Evolutionary conservation across 768 basidiomycete genomes (phyloP).

Genomic region (Pisolithus sp.): DNA sequence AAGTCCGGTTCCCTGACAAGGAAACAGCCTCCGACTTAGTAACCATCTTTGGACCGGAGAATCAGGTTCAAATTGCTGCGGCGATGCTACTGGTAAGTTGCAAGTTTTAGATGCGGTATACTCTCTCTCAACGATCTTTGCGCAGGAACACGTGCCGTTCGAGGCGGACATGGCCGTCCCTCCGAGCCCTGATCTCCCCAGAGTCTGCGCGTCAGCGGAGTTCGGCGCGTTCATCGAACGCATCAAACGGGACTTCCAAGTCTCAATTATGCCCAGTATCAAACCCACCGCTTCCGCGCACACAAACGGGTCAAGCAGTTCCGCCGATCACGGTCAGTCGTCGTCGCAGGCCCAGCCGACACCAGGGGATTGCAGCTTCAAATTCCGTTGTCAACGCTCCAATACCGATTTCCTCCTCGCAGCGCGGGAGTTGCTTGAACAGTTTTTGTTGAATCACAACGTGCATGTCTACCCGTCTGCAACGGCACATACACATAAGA

Average conservation of each 20-base stretch:
- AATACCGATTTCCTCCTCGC: slow-evolving; percentile 91
- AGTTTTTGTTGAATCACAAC: slow-evolving; percentile 80
- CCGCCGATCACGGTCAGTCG: slow-evolving; percentile 36
- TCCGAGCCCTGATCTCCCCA: slow-evolving; percentile 70
- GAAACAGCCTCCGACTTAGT: slow-evolving; percentile 92
- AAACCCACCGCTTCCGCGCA: slow-evolving; percentile 36
- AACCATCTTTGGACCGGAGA: slow-evolving; percentile 94
- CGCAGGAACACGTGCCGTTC: slow-evolving; percentile 90
- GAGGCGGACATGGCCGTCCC: slow-evolving; percentile 94
- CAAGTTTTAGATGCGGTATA: neutral
- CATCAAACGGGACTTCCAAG: slow-evolving; percentile 90
- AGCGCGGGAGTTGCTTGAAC: slow-evolving; percentile 87
- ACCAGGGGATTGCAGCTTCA: slow-evolving; percentile 76
- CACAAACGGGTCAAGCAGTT: slow-evolving; percentile 41
- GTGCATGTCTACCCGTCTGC: slow-evolving; percentile 77
- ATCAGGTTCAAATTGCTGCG: slow-evolving; percentile 92
- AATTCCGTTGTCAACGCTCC: slow-evolving; percentile 91
- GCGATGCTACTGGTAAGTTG: slow-evolving; percentile 83
- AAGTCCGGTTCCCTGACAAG: slow-evolving; percentile 88
- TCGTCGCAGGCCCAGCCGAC: slow-evolving; percentile 15
- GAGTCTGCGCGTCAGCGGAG: slow-evolving; percentile 71
- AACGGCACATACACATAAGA: slow-evolving; percentile 72
- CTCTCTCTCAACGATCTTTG: neutral
- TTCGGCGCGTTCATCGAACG: slow-evolving; percentile 83
- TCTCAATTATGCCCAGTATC: slow-evolving; percentile 79